Evolutionary conservation across 441 rosid genomes (phyloP).

Genomic region (Geranium incanum): DNA sequence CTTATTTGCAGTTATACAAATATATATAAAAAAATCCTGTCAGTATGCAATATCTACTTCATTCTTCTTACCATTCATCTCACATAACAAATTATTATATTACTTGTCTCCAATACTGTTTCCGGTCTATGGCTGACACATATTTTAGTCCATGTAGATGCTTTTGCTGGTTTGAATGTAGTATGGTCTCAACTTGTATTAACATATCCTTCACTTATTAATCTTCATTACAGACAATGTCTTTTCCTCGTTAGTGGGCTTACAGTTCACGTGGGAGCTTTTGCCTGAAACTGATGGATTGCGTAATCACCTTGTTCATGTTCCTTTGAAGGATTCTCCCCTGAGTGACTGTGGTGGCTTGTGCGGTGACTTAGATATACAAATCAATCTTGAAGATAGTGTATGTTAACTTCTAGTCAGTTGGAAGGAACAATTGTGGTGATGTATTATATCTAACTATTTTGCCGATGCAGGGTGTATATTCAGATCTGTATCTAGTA

Average conservation of each 20-base stretch:
- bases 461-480: constrained; percentile 60
- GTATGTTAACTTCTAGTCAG: constrained; percentile 35
- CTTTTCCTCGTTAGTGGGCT: constrained; percentile 87
- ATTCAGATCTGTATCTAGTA: constrained; percentile 79
- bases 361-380: constrained; percentile 80
- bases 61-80: background rate
- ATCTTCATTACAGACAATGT: constrained; percentile 57
- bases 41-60: background rate
- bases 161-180: constrained; percentile 3
- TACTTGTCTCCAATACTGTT: background rate
- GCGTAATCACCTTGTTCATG: constrained; percentile 76
- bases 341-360: constrained; percentile 87
- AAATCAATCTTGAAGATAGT: constrained; percentile 74
- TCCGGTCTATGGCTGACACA: background rate
- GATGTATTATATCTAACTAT: constrained; percentile 18
- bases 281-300: constrained; percentile 49
- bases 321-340: constrained; percentile 92
- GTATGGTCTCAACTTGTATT: background rate
- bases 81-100: constrained; percentile 8
- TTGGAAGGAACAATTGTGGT: constrained; percentile 17
- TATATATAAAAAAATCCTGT: background rate
- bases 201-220: constrained; percentile 18
- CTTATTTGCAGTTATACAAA: background rate
- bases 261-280: constrained; percentile 84
- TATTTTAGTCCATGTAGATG: constrained; percentile 11